Evolutionary conservation across 805 yeast genomes (phyloP).

Genomic region (Saccharomycopsis javanensis): DNA sequence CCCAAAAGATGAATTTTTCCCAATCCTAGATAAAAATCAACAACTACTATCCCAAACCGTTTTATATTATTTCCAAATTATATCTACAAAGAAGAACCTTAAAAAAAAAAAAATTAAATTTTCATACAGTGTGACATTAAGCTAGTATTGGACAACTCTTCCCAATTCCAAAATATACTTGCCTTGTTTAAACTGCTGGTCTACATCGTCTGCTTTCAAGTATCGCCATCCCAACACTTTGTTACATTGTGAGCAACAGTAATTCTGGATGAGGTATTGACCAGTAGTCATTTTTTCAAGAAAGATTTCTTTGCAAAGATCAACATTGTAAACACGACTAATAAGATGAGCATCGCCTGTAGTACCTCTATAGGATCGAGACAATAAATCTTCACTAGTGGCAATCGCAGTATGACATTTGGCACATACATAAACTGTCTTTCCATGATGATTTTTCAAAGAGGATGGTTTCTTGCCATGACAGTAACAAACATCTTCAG

Average conservation of each 20-base stretch:
- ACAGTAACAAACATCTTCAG: not conserved
- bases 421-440: conserved; percentile 30
- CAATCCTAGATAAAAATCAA: too few relatives aligned
- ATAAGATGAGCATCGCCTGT: conserved; percentile 52
- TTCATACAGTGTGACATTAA: too few relatives aligned
- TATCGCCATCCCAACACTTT: conserved; percentile 56
- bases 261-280: conserved; percentile 44
- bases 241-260: conserved; percentile 46
- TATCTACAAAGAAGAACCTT: too few relatives aligned
- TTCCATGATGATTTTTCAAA: not conserved
- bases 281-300: conserved; percentile 50
- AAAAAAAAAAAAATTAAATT: too few relatives aligned
- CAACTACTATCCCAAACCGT: too few relatives aligned
- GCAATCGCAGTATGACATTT: conserved; percentile 35
- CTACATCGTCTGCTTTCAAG: conserved; percentile 34
- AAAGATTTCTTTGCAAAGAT: conserved; percentile 23
- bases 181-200: conserved; percentile 53
- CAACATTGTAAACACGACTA: conserved; percentile 27
- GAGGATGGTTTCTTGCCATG: not conserved
- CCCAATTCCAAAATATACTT: conserved; percentile 43
- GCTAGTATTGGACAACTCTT: conserved; percentile 4
- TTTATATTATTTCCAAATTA: too few relatives aligned
- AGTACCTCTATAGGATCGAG: conserved; percentile 43
- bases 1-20: too few relatives aligned
- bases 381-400: conserved; percentile 27